Evolutionary conservation across 805 yeast species (phyloP).

Genomic region (Peterozyma toletana): DNA sequence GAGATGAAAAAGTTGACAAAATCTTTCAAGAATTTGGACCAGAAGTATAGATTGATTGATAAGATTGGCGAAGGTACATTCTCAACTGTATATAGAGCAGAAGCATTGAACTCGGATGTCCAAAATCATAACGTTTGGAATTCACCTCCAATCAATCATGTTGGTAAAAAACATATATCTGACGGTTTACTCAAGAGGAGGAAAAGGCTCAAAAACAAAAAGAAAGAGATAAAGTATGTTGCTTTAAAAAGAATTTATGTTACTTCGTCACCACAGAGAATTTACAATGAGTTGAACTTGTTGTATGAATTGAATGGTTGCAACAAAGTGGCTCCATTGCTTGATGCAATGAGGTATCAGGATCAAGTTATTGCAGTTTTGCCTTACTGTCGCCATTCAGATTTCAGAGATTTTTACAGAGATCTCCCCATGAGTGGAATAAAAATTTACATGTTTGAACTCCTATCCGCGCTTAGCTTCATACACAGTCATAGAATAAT

Average conservation of each 20-base stretch:
- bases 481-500: constrained; percentile 77
- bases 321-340: constrained; percentile 75
- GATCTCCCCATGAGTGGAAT: constrained; percentile 76
- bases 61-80: constrained; percentile 82
- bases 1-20: constrained; percentile 22
- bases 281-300: constrained; percentile 78
- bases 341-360: constrained; percentile 79
- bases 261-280: constrained; percentile 90
- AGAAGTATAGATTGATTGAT: constrained; percentile 30
- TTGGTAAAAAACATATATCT: background rate
- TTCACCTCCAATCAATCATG: constrained; percentile 19
- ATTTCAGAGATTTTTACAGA: constrained; percentile 80
- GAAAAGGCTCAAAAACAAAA: constrained; percentile 10
- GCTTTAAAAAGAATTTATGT: constrained; percentile 93
- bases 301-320: constrained; percentile 64
- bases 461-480: constrained; percentile 67
- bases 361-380: constrained; percentile 92
- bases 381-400: constrained; percentile 87
- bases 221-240: constrained; percentile 42
- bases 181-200: constrained; percentile 9
- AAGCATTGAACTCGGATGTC: constrained; percentile 22
- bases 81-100: constrained; percentile 64
- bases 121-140: constrained; percentile 15
- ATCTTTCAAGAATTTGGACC: constrained; percentile 22
- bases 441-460: constrained; percentile 70